Evolutionary conservation across 1,284 basidiomycete genomes (phyloP), one percentile per base, ranked within the genome.

Genomic region (Trichosporon coremiiforme): DNA sequence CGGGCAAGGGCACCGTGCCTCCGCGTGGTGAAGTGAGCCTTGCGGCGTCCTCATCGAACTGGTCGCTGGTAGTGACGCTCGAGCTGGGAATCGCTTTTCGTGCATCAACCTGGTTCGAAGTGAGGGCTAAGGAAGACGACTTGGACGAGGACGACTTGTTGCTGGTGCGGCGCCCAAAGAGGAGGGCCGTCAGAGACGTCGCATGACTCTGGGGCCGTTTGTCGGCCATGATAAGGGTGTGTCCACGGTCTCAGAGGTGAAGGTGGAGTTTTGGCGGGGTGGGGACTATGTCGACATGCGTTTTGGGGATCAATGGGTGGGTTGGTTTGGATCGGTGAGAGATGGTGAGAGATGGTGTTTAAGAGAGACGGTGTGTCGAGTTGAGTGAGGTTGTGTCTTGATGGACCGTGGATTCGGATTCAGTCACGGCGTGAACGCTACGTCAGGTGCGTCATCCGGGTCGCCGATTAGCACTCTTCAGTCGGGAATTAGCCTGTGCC

Each of bases 141-240:
- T 50, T 70, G 64, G 64, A 62, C 31, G 57, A 62, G 31, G 57
- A 62, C 57, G 57, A 62, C 57, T 62, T 62, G 57, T 62, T 62
- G 57, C 57, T 62, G 31, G 63, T 72, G 66, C 75, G 73, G 6
- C 76, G 71, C 4, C 76, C 76, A 65, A 76, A 75, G 25, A 76
- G 70, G 60, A 62, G 57, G 57, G 57, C 35, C 57, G 57, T 62
- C 57, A 62, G 29, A 62, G 57, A 62, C 57, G 57, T 62, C 20
- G 57, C 57, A 62, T 62, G 57, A 62, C 57, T 62, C 57, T 33
- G 57, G 9, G 57, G 57, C 57, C 57, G 57, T 62, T 62, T 31
- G 29, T 33, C 57, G 57, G 57, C 57, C 57, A 62, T 62, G 31
- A 62, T 62, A 35, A 15, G 31, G 29, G n/a, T 53, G 50, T 62